These are phyloP conservation scores for Spatholobus suberectus DNA, from an alignment of 306 rosid species.

Conservation along the genomic window DNA sequence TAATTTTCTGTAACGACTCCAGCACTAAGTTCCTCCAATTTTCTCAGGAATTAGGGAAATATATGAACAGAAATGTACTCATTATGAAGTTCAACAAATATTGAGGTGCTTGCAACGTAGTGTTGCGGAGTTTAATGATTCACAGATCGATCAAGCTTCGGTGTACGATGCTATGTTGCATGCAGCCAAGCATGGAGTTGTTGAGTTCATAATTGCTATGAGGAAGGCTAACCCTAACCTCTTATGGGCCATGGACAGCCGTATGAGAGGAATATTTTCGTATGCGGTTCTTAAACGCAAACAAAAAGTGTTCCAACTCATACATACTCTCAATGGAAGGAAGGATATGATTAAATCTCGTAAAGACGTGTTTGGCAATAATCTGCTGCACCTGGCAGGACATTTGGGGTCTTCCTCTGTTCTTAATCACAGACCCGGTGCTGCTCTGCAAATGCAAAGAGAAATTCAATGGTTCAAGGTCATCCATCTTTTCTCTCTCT, in stretches of 20 bases:
- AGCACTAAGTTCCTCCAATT: not conserved
- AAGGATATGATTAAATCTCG: not conserved
- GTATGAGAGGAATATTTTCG: conserved; percentile 33
- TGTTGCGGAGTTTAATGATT: not conserved
- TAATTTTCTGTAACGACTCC: not conserved
- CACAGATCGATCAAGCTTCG: not conserved
- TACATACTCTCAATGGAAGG: not conserved
- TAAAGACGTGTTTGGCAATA: conserved; percentile 12
- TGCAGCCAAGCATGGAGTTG: conserved; percentile 22
- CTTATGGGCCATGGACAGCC: not conserved
- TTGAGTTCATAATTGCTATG: conserved; percentile 25
- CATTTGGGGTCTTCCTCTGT: conserved; percentile 27
- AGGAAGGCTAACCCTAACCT: not conserved
- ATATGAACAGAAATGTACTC: not conserved
- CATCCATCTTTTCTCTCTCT: not conserved
- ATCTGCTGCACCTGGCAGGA: conserved; percentile 22
- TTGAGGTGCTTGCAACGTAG: not conserved
- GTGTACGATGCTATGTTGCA: conserved; percentile 16
- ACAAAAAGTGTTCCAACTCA: conserved; percentile 10
- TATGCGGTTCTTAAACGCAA: conserved; percentile 30
- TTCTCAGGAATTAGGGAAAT: not conserved
- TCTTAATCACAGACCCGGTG: not conserved
- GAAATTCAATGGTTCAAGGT: conserved; percentile 40
- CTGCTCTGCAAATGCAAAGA: conserved; percentile 44
- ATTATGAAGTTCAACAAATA: not conserved